phyloP scores from a whole-genome alignment of 2,329 filamentous ascomycete species.

The Capronia epimyces region DNA sequence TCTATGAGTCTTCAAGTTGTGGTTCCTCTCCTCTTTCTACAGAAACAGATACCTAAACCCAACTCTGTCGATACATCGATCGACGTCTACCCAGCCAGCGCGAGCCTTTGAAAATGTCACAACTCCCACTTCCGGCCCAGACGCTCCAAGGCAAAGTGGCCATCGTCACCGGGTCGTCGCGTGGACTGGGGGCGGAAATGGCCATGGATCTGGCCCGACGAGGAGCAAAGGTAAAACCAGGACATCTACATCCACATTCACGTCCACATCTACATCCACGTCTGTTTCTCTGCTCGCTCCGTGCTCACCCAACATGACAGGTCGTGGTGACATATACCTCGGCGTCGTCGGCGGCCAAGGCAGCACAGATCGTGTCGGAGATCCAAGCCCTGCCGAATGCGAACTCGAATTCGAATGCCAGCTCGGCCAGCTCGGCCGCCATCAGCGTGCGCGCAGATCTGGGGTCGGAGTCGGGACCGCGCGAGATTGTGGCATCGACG shows the following conservation, averaged over 20 bases:
- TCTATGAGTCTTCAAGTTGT: too few relatives aligned
- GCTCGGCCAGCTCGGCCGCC: too few relatives aligned
- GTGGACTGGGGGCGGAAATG: slow-evolving; percentile 47
- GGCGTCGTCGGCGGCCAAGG: slow-evolving; percentile 34
- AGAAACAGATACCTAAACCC: too few relatives aligned
- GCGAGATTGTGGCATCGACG: slow-evolving; percentile 22
- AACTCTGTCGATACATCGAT: too few relatives aligned
- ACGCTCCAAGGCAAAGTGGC: slow-evolving; percentile 30
- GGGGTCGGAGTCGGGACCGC: slow-evolving; percentile 8
- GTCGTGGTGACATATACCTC: slow-evolving; percentile 44
- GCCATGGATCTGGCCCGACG: slow-evolving; percentile 44
- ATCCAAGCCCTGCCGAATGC: slow-evolving; percentile 36
- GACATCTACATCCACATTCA: too few relatives aligned
- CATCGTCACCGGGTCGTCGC: slow-evolving; percentile 43
- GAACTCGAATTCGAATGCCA: slow-evolving; percentile 36
- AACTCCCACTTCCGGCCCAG: slow-evolving; percentile 4
- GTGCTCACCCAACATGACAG: too few relatives aligned
- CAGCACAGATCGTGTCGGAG: slow-evolving; percentile 33
- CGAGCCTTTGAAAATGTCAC: too few relatives aligned
- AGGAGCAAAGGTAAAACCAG: slow-evolving; percentile 35
- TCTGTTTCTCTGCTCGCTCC: neutral
- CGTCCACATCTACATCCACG: neutral
- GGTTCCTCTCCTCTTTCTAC: too few relatives aligned
- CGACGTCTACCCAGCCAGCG: too few relatives aligned
- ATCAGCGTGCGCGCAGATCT: too few relatives aligned